Base-by-base conservation (phyloP, 1,284 basidiomycete genomes). In the Blastosporella zonata region DNA sequence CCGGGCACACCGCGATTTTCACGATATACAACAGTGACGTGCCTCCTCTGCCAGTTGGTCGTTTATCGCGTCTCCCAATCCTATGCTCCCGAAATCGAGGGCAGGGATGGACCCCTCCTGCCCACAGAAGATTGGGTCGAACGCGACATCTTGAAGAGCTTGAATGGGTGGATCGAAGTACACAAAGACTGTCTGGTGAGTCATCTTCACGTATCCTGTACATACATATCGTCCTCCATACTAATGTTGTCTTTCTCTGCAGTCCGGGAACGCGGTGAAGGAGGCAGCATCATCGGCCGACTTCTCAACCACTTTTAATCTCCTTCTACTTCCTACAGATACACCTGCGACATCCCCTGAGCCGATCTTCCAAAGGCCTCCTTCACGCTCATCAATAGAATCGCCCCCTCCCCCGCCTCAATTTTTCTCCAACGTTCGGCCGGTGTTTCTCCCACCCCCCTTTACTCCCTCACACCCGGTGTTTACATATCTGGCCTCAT, bases 41-140 rank as follows among this genome's bases (percentile, higher is more conserved):
- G 88, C 64, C 73, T 90, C 18, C 65, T 84, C 33, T 91, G 88
- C 66, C 72, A 78, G 49, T 70, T 76, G 5, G 61, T 73, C 36
- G 78, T 80, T 15, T 91, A 91, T 70, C 87, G 87, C 43, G 79
- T 90, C 29, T 69, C 72, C 53, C 84, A 87, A 55, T 66, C 74
- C 28, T 74, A 84, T 39, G 67, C 78, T 31, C 65, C 70, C 35
- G 81, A 84, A 43, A 64, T 79, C 4, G 82, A 84, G 53, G 72
- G 73, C n/a, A 77, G 76, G 46, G 84, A 86, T 50, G 82, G 85
- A 5, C 79, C 82, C 1, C 66, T 89, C 6, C 66, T 88, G 35
- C 85, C 86, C 8, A 79, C 79, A 1, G 80, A 84, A 46, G 85
- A 87, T 39, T 89, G 84, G 83, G 78, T 79, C 13, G 87, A 90